Evolutionary conservation across 768 basidiomycete genomes (phyloP).

Genomic region (Phlegmacium glaucopus): DNA sequence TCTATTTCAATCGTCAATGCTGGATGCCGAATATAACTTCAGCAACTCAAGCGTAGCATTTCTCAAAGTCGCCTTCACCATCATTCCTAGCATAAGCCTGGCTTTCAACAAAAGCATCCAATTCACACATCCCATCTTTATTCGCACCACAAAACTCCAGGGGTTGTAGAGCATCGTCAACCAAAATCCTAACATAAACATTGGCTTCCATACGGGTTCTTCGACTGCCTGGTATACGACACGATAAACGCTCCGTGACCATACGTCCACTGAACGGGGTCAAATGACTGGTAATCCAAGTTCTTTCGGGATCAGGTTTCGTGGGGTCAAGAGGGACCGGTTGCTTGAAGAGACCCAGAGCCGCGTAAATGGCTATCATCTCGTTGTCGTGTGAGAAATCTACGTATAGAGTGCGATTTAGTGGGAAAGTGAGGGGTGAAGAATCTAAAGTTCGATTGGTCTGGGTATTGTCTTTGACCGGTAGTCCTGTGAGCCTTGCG

Average conservation of each 20-base stretch:
- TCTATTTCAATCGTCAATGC: too few species aligned
- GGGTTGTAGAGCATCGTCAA: constrained; percentile 71
- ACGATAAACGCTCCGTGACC: constrained; percentile 68
- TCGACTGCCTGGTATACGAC: constrained; percentile 20
- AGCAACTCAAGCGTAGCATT: constrained; percentile 33
- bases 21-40: too few species aligned
- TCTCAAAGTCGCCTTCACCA: constrained; percentile 71
- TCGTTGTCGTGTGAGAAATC: constrained; percentile 89
- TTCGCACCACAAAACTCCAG: constrained; percentile 56
- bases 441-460: constrained; percentile 73
- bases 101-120: constrained; percentile 66
- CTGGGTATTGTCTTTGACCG: constrained; percentile 67
- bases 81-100: constrained; percentile 65
- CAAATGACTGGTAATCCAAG: constrained; percentile 56
- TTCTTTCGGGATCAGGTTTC: constrained; percentile 28
- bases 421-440: constrained; percentile 66
- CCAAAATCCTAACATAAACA: constrained; percentile 68
- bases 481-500: constrained; percentile 64
- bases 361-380: constrained; percentile 76
- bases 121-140: constrained; percentile 54
- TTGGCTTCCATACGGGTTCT: constrained; percentile 9
- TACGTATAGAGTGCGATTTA: constrained; percentile 59
- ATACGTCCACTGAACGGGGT: constrained; percentile 76
- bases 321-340: constrained; percentile 29
- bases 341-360: constrained; percentile 50